phyloP scores from a whole-genome alignment of 2,329 filamentous ascomycete species.

The Drechslera avenae region DNA sequence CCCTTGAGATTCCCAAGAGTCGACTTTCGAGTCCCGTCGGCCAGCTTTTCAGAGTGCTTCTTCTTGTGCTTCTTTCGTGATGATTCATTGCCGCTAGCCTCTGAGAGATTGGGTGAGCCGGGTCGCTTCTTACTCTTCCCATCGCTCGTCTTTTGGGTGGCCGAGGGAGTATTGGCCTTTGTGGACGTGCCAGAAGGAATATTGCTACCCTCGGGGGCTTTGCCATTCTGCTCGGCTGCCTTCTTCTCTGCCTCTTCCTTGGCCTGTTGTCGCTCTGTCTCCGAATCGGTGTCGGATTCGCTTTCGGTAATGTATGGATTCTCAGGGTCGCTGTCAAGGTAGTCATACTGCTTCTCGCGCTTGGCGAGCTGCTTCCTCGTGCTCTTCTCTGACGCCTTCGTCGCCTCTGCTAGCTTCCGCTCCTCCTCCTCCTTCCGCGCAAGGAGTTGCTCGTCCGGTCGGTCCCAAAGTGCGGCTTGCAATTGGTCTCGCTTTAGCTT shows the following conservation, averaged over 20 bases:
- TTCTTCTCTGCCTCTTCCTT: conserved; percentile 59
- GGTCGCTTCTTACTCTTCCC: conserved; percentile 73
- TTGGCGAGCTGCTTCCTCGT: conserved; percentile 81
- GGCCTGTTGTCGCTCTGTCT: conserved; percentile 66
- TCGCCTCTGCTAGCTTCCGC: conserved; percentile 69
- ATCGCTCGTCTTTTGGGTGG: conserved; percentile 58
- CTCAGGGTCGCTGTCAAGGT: conserved; percentile 79
- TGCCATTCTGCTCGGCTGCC: conserved; percentile 54
- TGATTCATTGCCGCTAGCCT: conserved; percentile 90
- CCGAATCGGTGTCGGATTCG: conserved; percentile 58
- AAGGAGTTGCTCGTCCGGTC: conserved; percentile 53
- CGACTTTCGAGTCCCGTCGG: conserved; percentile 34
- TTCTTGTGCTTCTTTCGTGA: conserved; percentile 65
- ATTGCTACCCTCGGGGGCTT: conserved; percentile 53
- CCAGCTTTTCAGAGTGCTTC: conserved; percentile 34
- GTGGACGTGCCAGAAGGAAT: conserved; percentile 61
- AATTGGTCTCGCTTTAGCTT: conserved; percentile 78
- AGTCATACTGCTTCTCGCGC: conserved; percentile 84
- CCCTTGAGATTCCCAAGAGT: conserved; percentile 39
- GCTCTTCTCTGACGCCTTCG: conserved; percentile 74
- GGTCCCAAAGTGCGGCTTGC: conserved; percentile 84
- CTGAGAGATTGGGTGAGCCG: conserved; percentile 84
- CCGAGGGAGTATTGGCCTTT: conserved; percentile 72
- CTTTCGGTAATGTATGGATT: conserved; percentile 46
- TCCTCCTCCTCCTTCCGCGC: conserved; percentile 72